phyloP scores from a whole-genome alignment of 2,329 filamentous ascomycete species.

The Talaromyces sp. region DNA sequence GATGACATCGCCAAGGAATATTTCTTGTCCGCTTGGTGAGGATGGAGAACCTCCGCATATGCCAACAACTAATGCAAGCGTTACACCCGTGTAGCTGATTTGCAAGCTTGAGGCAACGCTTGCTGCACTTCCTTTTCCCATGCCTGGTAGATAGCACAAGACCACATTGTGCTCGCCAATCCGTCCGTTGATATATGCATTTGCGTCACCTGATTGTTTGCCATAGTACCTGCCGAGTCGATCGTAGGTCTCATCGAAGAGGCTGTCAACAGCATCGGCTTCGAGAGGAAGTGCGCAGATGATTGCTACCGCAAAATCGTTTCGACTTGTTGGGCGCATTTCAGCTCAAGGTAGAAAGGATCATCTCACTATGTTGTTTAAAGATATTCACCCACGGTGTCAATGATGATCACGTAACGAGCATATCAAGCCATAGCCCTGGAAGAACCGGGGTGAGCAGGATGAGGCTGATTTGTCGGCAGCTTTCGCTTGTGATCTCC shows the following conservation, averaged over 20 bases:
- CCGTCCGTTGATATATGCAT: not conserved
- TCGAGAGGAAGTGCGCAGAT: constrained; percentile 8
- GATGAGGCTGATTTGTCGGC: not conserved
- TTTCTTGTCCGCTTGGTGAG: not conserved
- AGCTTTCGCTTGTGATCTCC: not conserved
- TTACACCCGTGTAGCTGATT: not conserved
- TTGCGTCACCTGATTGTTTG: not conserved
- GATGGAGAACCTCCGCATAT: not conserved
- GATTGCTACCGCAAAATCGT: constrained; percentile 1
- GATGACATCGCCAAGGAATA: constrained; percentile 11
- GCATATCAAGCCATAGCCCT: not conserved
- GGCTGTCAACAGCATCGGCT: constrained; percentile 2
- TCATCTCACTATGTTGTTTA: not conserved
- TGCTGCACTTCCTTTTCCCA: not conserved
- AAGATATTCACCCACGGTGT: not conserved
- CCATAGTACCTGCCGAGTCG: not conserved
- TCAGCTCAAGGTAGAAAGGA: not conserved
- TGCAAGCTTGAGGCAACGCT: not conserved
- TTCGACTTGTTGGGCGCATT: not conserved
- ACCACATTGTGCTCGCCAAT: constrained; percentile 4
- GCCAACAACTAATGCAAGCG: constrained; percentile 4
- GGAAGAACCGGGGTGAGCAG: no score
- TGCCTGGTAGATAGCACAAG: not conserved
- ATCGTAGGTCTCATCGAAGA: constrained; percentile 5
- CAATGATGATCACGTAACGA: not conserved